Percentiles rank a stretch among this genome's conserved stretches.
Evolutionary conservation across 179 eudicot genomes (phyloP).

Genomic region (Carnegiea gigantea): DNA sequence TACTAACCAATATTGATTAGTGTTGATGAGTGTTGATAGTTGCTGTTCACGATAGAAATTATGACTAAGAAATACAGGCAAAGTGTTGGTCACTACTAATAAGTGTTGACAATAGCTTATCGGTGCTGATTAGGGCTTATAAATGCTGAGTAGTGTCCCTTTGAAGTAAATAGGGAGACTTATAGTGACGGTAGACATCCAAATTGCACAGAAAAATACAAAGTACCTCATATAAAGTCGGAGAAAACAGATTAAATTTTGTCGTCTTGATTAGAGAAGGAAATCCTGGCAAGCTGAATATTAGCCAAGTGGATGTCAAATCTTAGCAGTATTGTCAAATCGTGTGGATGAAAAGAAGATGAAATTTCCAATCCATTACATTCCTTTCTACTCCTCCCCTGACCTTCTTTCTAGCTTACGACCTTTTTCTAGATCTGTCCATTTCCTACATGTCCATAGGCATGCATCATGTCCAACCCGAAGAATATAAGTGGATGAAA

Average conservation of each 20-base stretch:
- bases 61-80: too few relatives aligned
- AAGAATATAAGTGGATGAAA: background rate
- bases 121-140: too few relatives aligned
- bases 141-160: too few relatives aligned
- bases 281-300: too few relatives aligned
- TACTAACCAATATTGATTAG: too few relatives aligned
- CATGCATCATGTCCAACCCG: background rate
- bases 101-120: too few relatives aligned
- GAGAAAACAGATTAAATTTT: background rate
- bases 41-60: too few relatives aligned
- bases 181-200: background rate
- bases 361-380: background rate
- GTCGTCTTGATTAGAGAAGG: background rate
- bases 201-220: background rate
- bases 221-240: background rate
- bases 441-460: background rate
- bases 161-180: too few relatives aligned
- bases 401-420: background rate
- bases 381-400: background rate
- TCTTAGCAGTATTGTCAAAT: background rate
- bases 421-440: background rate
- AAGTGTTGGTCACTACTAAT: too few relatives aligned
- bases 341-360: background rate
- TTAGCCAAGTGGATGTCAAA: background rate
- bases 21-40: too few relatives aligned